phyloP scores from a whole-genome alignment of 371 early-diverging fungal species.

The Rhizopus arrhizus region DNA sequence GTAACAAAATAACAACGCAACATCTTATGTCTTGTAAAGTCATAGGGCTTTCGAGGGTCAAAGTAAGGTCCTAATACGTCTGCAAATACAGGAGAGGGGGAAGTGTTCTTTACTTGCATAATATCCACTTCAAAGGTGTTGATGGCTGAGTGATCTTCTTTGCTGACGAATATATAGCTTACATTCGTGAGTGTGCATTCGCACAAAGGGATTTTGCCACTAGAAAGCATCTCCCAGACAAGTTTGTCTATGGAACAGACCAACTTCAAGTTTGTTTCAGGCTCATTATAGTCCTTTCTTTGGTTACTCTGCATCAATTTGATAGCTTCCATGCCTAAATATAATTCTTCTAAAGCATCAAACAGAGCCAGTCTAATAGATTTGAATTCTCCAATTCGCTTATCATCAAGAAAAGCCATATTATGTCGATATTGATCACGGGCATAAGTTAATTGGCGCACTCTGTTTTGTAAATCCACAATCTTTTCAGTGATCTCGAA shows the following conservation, averaged over 20 bases:
- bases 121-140: constrained; percentile 73
- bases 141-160: constrained; percentile 62
- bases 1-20: constrained; percentile 74
- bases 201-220: constrained; percentile 52
- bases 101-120: constrained; percentile 62
- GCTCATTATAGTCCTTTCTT: constrained; percentile 37
- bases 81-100: constrained; percentile 30
- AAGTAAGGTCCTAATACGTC: constrained; percentile 73
- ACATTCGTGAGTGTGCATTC: constrained; percentile 54
- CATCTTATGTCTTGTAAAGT: constrained; percentile 82
- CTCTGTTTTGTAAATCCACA: constrained; percentile 66
- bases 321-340: constrained; percentile 71
- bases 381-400: constrained; percentile 36
- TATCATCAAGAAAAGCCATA: constrained; percentile 25
- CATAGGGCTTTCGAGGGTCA: constrained; percentile 37
- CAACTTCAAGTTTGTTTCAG: constrained; percentile 45
- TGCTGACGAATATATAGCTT: constrained; percentile 50
- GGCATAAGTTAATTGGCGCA: constrained; percentile 41
- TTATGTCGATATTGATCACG: constrained; percentile 44
- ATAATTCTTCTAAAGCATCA: constrained; percentile 63
- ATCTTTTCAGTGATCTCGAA: constrained; percentile 63
- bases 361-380: constrained; percentile 30
- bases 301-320: constrained; percentile 55
- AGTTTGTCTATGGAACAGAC: constrained; percentile 41
- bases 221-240: constrained; percentile 63